Evolutionary conservation across 2,329 filamentous ascomycete species (phyloP), one percentile per base, ranked within the genome.

Genomic region (Leptographium radiaticola): DNA sequence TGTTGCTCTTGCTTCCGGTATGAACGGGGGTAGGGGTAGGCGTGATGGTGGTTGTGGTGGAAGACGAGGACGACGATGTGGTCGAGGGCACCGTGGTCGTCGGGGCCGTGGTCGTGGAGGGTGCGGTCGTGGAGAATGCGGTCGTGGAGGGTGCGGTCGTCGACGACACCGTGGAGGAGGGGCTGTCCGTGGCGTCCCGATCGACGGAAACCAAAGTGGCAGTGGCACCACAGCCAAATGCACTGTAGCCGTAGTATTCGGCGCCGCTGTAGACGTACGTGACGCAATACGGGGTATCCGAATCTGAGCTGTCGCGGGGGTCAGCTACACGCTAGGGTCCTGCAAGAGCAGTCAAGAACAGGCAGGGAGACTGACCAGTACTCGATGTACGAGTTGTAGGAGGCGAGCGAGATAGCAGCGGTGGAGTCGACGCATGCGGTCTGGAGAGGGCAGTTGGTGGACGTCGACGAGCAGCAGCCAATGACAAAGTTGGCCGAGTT

Each of bases 401-500:
- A 55, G 51, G 4, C 59, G 49, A 53, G 64, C 4, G 39, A 40
- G 5, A 45, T 34, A n/a, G 55, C 51, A 11, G 63, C 58, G 12
- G 62, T 60, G 31, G 55, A 60, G 36, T 65, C 62, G 12, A 61
- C 53, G 54, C 67, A 69, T 2, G 59, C 59, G 4, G 65, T 68
- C 36, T 49, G 55, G 34, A 65, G 48, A 9, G 54, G 51, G 56
- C 64, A 64, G 18, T 31, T 52, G 1, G 56, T 56, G 10, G 60
- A 54, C 10, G 52, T 51, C 34, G 64, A 60, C 42, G 62, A 58
- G 39, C 67, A 69, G 59, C 67, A 69, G 38, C 67, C 67, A 10
- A 65, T 58, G 4, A 61, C 54, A 2, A 53, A 62, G 42, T 58
- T 52, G 31, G 54, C n/a, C 38, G 58, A 58, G 62, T 68, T 66